Evolutionary conservation across 345 rosid species (phyloP).

Genomic region (Linum trigynum): DNA sequence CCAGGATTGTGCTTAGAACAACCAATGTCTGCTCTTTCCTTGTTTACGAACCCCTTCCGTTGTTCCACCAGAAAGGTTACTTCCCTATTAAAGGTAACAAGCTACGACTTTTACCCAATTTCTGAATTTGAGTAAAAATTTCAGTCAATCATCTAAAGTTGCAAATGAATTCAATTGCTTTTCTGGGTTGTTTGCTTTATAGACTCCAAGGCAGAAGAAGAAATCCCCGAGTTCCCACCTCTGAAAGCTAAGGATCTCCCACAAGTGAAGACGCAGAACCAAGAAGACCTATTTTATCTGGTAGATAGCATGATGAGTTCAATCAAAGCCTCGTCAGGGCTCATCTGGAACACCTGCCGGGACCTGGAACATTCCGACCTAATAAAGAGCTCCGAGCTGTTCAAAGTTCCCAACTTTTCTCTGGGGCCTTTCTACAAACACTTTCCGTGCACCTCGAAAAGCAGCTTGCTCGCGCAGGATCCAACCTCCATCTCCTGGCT

Average conservation of each 20-base stretch:
- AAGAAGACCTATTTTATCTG: slow-evolving; percentile 15
- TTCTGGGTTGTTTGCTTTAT: background rate
- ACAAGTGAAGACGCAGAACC: slow-evolving; percentile 6
- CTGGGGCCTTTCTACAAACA: slow-evolving; percentile 41
- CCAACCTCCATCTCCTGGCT: slow-evolving; percentile 30
- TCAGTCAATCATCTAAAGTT: background rate
- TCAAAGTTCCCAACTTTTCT: slow-evolving; percentile 24
- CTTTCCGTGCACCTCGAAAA: slow-evolving; percentile 16
- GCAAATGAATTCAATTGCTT: background rate
- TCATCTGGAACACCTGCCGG: slow-evolving; percentile 28
- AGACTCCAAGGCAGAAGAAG: slow-evolving; percentile 23
- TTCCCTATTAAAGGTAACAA: slow-evolving; percentile 24
- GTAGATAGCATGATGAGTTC: slow-evolving; percentile 7
- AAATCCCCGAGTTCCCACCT: slow-evolving; percentile 23
- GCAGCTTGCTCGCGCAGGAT: slow-evolving; percentile 23
- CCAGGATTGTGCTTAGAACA: slow-evolving; percentile 40
- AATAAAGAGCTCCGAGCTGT: background rate
- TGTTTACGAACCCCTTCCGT: slow-evolving; percentile 21
- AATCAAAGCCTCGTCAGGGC: slow-evolving; percentile 22
- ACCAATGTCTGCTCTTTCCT: slow-evolving; percentile 24
- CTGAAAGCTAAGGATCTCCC: slow-evolving; percentile 39
- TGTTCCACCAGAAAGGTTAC: slow-evolving; percentile 18
- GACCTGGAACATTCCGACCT: slow-evolving; percentile 23
- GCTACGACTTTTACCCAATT: background rate
- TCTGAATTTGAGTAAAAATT: background rate